A percentile compares a stretch with the other conserved stretches of the same genome.
Conservation (phyloP, 1,139 yeast genomes). For the Hansenula anomala region DNA sequence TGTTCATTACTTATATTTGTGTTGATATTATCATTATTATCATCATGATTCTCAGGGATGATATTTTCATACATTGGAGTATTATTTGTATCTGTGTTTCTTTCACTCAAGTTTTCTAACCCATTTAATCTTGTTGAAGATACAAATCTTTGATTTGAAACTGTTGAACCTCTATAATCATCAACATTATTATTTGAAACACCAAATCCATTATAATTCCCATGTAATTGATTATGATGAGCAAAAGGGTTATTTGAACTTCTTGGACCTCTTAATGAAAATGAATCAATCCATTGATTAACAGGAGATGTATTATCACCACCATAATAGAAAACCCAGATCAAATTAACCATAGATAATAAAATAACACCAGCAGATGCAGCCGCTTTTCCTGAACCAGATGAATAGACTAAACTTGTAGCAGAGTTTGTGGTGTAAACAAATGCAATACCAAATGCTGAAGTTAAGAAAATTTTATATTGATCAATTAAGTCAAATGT, state of each 20-base stretch:
- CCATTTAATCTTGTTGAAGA: slow-evolving; percentile 34
- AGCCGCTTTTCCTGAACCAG: slow-evolving; percentile 66
- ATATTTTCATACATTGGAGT: slow-evolving; percentile 16
- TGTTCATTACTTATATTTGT: slow-evolving; percentile 2
- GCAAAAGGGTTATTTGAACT: slow-evolving; percentile 25
- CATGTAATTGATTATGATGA: slow-evolving; percentile 18
- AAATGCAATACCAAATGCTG: slow-evolving; percentile 46
- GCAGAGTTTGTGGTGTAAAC: slow-evolving; percentile 81
- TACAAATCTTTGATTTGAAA: slow-evolving; percentile 24
- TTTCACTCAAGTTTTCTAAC: slow-evolving; percentile 27
- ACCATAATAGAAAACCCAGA: slow-evolving; percentile 86
- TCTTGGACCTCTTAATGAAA: slow-evolving; percentile 40
- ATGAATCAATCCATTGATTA: slow-evolving; percentile 81
- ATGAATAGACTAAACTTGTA: slow-evolving; percentile 69
- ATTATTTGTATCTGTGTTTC: slow-evolving; percentile 10
- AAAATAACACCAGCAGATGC: slow-evolving; percentile 92
- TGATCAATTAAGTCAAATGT: slow-evolving; percentile 65
- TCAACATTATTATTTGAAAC: slow-evolving; percentile 4
- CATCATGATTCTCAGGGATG: background rate
- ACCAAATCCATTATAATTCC: slow-evolving; percentile 3
- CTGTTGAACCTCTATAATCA: slow-evolving; percentile 14
- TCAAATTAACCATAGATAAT: slow-evolving; percentile 69
- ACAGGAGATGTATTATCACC: slow-evolving; percentile 76
- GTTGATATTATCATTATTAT: no score
- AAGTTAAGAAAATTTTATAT: slow-evolving; percentile 45